phyloP scores from a whole-genome alignment of 768 basidiomycete genomes.

The Lyophyllum shimeji region DNA sequence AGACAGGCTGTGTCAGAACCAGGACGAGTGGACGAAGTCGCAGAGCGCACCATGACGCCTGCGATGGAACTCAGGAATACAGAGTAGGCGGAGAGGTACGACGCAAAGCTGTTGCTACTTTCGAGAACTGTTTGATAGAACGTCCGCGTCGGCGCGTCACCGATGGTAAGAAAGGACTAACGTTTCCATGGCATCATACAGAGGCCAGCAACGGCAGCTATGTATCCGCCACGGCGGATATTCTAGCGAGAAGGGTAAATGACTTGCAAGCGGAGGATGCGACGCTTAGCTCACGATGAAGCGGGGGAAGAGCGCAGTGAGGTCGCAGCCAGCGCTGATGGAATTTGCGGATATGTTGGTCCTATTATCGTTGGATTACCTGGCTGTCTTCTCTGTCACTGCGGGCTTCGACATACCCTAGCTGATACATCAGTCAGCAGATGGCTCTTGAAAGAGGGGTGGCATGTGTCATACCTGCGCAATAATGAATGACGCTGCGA shows the following conservation, averaged over 20 bases:
- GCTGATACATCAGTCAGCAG: not conserved
- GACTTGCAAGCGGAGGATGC: conserved; percentile 1
- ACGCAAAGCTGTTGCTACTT: conserved; percentile 73
- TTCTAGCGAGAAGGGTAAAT: conserved; percentile 40
- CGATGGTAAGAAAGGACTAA: not conserved
- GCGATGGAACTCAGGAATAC: conserved; percentile 82
- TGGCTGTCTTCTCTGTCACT: not conserved
- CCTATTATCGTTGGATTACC: conserved; percentile 28
- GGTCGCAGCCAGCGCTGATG: conserved; percentile 79
- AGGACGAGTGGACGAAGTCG: not conserved
- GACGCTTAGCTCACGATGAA: conserved; percentile 54
- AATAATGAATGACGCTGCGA: conserved; percentile 75
- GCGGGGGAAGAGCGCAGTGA: conserved; percentile 75
- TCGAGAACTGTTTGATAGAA: conserved; percentile 43
- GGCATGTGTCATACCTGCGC: conserved; percentile 50
- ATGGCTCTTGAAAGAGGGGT: not conserved
- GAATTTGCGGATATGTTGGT: conserved; percentile 85
- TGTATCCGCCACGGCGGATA: conserved; percentile 82
- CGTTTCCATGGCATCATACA: conserved; percentile 76
- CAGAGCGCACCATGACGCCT: conserved; percentile 64
- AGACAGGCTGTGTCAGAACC: not conserved
- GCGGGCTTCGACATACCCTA: not conserved
- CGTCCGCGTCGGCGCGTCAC: not conserved
- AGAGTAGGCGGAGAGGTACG: conserved; percentile 80
- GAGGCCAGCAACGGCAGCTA: conserved; percentile 76